Evolutionary conservation across 352 stramenopile genomes (phyloP).

Genomic region (Aphanomyces astaci): DNA sequence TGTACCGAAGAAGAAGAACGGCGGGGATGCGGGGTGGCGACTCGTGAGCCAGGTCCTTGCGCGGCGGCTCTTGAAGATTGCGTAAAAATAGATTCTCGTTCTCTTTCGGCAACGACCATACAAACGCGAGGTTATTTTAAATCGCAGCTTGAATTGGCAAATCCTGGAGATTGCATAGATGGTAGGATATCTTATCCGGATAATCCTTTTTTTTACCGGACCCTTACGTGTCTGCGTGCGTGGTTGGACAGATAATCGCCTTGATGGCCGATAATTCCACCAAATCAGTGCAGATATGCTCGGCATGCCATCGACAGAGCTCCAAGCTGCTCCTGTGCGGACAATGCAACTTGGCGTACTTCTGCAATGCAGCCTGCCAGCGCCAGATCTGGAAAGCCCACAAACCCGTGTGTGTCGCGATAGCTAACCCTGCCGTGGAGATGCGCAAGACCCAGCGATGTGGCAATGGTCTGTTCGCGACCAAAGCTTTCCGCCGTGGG

Average conservation of each 20-base stretch:
- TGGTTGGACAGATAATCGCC: too few relatives aligned
- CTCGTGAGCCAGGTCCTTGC: too few relatives aligned
- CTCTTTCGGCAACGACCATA: neutral
- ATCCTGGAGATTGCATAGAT: too few relatives aligned
- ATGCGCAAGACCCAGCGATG: slow-evolving; percentile 2
- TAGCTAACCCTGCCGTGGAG: slow-evolving; percentile 11
- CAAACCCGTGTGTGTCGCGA: slow-evolving; percentile 16
- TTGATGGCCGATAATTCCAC: slow-evolving; percentile 2
- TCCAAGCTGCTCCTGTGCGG: slow-evolving; percentile 13
- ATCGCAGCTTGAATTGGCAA: neutral
- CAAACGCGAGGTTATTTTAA: neutral
- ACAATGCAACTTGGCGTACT: slow-evolving; percentile 20
- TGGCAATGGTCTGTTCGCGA: slow-evolving; percentile 19
- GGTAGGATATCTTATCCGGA: slow-evolving; percentile 16
- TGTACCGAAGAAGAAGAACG: too few relatives aligned
- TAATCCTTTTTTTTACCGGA: neutral
- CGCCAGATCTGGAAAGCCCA: slow-evolving; percentile 21
- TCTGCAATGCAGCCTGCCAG: slow-evolving; percentile 16
- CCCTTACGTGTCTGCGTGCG: too few relatives aligned
- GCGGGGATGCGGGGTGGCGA: too few relatives aligned
- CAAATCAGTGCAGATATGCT: neutral
- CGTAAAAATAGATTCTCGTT: slow-evolving; percentile 5
- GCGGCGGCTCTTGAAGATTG: slow-evolving; percentile 9
- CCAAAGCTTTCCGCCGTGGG: slow-evolving; percentile 5
- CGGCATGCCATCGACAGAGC: slow-evolving; percentile 18